phyloP scores from a whole-genome alignment of 768 basidiomycete genomes.

The Serendipita sp. region DNA sequence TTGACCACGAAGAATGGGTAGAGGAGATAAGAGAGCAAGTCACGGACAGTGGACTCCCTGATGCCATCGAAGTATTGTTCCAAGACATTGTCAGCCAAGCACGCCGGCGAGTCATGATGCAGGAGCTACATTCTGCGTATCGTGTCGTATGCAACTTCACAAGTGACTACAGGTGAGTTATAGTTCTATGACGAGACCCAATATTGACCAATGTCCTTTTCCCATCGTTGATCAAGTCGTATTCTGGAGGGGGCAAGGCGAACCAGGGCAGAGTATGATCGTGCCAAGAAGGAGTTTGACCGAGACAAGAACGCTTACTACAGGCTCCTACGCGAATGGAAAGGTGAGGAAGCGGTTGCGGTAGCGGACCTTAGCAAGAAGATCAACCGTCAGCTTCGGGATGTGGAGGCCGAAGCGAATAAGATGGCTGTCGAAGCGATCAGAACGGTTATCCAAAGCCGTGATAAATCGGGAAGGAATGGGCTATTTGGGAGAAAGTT shows the following conservation, averaged over 20 bases:
- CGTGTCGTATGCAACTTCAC: not conserved
- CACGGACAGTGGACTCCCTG: not conserved
- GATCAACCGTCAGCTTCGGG: not conserved
- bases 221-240: not conserved
- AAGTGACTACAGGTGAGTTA: not conserved
- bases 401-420: too few species aligned
- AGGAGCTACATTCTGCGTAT: not conserved
- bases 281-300: not conserved
- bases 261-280: not conserved
- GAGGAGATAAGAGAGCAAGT: not conserved
- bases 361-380: not conserved
- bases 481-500: not conserved
- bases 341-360: not conserved
- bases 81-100: not conserved
- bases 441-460: too few species aligned
- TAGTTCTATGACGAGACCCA: not conserved
- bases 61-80: not conserved
- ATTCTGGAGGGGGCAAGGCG: not conserved
- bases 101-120: not conserved
- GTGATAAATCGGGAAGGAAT: not conserved
- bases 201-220: not conserved
- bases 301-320: not conserved
- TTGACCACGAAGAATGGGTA: not conserved
- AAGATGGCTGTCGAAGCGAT: too few species aligned
- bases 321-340: not conserved